These are phyloP conservation scores for Hyphopichia burtonii DNA, from an alignment of 1,139 yeast genomes.

Conservation along the genomic window DNA sequence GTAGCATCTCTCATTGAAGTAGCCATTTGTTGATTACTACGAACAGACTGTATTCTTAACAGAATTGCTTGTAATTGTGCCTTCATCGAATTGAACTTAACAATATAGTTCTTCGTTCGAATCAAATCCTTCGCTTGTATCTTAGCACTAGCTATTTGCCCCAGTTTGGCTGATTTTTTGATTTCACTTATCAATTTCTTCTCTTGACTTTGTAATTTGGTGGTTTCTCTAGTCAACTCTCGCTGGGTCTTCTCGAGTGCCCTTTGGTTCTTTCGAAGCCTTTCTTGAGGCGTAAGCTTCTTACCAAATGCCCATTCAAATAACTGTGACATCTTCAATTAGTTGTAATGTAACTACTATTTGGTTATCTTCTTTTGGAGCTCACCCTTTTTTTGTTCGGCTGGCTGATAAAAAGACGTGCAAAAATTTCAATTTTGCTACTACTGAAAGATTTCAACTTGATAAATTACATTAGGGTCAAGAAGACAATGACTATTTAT, in stretches of 20 bases:
- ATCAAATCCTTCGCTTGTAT: constrained; percentile 95
- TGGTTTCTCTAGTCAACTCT: constrained; percentile 83
- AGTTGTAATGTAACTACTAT: no score
- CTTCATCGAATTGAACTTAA: constrained; percentile 90
- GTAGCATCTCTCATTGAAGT: constrained; percentile 97
- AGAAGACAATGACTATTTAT: no score
- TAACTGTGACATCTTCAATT: constrained; percentile 52
- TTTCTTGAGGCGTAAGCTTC: constrained; percentile 89
- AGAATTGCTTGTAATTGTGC: constrained; percentile 95
- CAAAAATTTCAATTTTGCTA: neutral
- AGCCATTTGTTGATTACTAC: constrained; percentile 95
- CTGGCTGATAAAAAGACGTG: neutral
- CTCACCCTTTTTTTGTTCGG: neutral
- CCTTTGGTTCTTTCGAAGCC: constrained; percentile 91
- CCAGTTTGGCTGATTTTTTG: constrained; percentile 85
- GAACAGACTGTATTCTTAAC: constrained; percentile 81
- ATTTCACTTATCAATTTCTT: constrained; percentile 83
- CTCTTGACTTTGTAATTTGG: constrained; percentile 86
- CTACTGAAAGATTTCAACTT: no score
- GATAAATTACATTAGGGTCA: no score
- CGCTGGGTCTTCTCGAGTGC: constrained; percentile 93
- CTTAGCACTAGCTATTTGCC: constrained; percentile 86
- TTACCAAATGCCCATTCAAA: constrained; percentile 97
- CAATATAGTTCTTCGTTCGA: constrained; percentile 77
- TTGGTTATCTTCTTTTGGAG: neutral